Conservation (phyloP, 257 asterid genomes). For the Rubia yunnanensis region DNA sequence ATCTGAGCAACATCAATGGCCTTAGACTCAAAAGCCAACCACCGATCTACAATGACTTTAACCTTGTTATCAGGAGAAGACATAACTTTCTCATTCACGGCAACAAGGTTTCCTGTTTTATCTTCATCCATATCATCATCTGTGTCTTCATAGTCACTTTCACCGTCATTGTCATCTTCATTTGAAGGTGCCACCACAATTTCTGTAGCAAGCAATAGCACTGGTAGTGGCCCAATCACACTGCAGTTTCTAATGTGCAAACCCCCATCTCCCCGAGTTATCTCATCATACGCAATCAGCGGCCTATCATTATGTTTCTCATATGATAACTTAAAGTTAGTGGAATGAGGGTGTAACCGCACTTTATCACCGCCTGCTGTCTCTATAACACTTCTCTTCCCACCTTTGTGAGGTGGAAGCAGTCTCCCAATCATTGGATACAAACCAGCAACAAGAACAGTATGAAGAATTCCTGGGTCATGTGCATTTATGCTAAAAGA, state of each 20-base stretch:
- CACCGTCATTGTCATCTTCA: conserved; percentile 38
- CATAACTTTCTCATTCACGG: conserved; percentile 40
- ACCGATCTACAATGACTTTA: conserved; percentile 55
- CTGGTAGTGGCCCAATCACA: conserved; percentile 62
- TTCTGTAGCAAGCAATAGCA: conserved; percentile 67
- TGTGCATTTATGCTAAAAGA: conserved; percentile 55
- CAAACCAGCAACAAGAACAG: conserved; percentile 68
- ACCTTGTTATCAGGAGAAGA: conserved; percentile 65
- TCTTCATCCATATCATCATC: conserved; percentile 32
- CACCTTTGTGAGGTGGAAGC: conserved; percentile 33
- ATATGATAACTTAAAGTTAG: conserved; percentile 33
- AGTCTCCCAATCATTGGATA: conserved; percentile 85
- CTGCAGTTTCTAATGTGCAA: conserved; percentile 54
- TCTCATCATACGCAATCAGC: conserved; percentile 64
- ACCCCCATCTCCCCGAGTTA: conserved; percentile 80
- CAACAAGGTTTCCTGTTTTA: conserved; percentile 14
- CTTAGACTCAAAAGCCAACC: conserved; percentile 66
- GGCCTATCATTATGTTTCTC: conserved; percentile 28
- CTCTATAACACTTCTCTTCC: conserved; percentile 40
- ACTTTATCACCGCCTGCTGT: conserved; percentile 75
- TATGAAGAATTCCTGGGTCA: conserved; percentile 72
- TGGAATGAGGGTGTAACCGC: conserved; percentile 55
- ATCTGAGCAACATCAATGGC: conserved; percentile 93
- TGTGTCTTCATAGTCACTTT: conserved; percentile 29
- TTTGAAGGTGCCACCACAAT: conserved; percentile 58